Evolutionary conservation across 768 basidiomycete genomes (phyloP).

Genomic region (Mycena crocata): DNA sequence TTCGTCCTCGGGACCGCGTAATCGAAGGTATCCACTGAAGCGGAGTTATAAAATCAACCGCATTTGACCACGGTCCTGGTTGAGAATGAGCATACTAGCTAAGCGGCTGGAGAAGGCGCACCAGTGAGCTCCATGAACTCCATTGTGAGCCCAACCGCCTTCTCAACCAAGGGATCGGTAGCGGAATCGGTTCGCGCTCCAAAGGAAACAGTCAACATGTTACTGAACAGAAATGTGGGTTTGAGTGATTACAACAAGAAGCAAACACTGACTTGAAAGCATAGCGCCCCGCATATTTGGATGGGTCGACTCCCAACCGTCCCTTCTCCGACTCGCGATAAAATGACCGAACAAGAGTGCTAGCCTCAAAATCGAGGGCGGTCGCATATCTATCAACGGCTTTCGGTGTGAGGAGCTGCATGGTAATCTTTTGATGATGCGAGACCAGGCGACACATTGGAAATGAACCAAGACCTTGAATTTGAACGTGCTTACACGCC

Average conservation of each 20-base stretch:
- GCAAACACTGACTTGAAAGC: conserved; percentile 33
- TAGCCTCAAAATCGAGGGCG: conserved; percentile 53
- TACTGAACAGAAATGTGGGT: conserved; percentile 24
- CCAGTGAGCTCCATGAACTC: conserved; percentile 42
- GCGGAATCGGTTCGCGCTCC: conserved; percentile 33
- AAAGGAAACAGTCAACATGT: conserved; percentile 41
- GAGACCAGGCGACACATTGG: not conserved
- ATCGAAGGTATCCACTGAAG: conserved; percentile 37
- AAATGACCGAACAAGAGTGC: conserved; percentile 51
- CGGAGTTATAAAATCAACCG: conserved; percentile 37
- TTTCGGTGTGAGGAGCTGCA: conserved; percentile 21
- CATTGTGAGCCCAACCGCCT: conserved; percentile 35
- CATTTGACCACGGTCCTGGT: conserved; percentile 37
- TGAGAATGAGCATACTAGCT: not conserved
- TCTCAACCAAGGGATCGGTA: conserved; percentile 32
- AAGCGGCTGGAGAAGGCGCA: not conserved
- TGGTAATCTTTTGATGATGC: not conserved
- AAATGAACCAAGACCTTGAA: not conserved
- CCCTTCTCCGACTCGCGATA: conserved; percentile 48
- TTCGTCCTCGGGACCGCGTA: conserved; percentile 31
- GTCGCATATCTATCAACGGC: conserved; percentile 51
- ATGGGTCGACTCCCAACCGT: conserved; percentile 49
- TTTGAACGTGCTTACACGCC: not conserved
- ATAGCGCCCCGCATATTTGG: conserved; percentile 41
- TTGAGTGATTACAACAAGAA: not conserved